Conservation (phyloP, 768 basidiomycete species). For the Mycena alexandri region DNA sequence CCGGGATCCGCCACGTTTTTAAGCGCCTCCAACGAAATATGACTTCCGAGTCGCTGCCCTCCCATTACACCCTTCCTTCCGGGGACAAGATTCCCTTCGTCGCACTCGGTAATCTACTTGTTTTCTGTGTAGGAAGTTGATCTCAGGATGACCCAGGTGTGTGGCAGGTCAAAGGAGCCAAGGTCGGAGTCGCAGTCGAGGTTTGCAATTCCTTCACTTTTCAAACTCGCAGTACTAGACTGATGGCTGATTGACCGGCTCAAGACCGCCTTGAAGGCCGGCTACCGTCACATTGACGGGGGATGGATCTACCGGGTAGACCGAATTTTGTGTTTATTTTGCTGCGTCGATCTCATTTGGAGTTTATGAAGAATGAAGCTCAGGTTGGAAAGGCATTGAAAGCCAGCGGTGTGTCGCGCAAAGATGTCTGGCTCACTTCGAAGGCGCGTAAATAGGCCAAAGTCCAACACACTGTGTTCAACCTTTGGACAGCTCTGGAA, state of each 20-base stretch:
- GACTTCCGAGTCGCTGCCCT: slow-evolving; percentile 53
- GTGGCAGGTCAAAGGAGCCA: too few relatives aligned
- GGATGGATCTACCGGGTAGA: slow-evolving; percentile 66
- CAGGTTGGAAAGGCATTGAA: slow-evolving; percentile 76
- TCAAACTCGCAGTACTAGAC: too few relatives aligned
- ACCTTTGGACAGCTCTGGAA: slow-evolving; percentile 71
- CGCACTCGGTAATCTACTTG: slow-evolving; percentile 63
- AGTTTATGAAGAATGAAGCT: slow-evolving; percentile 67
- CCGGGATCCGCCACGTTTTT: slow-evolving; percentile 16
- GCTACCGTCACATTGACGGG: slow-evolving; percentile 81
- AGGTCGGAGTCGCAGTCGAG: too few relatives aligned
- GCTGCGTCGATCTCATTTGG: too few relatives aligned
- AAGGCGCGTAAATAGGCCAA: slow-evolving; percentile 50
- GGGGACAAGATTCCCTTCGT: slow-evolving; percentile 78
- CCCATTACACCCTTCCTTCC: slow-evolving; percentile 70
- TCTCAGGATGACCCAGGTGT: too few relatives aligned
- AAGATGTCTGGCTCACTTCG: slow-evolving; percentile 78
- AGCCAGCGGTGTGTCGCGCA: slow-evolving; percentile 69
- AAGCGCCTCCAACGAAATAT: slow-evolving; percentile 13
- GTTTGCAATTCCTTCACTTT: too few relatives aligned
- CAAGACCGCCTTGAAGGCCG: slow-evolving; percentile 69
- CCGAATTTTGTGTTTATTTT: too few relatives aligned
- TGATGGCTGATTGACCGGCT: too few relatives aligned
- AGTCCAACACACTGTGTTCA: not conserved
- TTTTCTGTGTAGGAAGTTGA: too few relatives aligned